Percentiles rank a stretch among this genome's conserved stretches.
phyloP scores from a whole-genome alignment of 768 basidiomycete species.

The Boletus reticulatus region DNA sequence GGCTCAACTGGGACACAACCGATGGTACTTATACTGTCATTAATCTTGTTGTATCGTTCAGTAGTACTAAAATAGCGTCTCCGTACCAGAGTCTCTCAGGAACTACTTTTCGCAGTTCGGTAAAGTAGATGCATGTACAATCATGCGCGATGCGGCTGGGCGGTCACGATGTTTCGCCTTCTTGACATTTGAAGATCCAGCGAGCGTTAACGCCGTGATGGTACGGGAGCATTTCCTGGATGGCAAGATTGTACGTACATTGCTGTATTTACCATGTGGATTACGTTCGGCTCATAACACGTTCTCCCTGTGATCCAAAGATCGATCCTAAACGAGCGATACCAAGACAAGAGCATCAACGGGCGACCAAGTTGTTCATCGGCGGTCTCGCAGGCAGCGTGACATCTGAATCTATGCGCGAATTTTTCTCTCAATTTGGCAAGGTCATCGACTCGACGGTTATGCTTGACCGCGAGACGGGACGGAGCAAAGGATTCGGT shows the following conservation, averaged over 20 bases:
- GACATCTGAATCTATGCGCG: slow-evolving; percentile 90
- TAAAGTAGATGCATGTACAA: slow-evolving; percentile 95
- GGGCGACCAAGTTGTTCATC: slow-evolving; percentile 93
- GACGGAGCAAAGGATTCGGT: slow-evolving; percentile 94
- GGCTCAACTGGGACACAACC: slow-evolving; percentile 99
- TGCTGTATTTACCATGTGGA: slow-evolving; percentile 22
- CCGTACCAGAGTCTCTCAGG: slow-evolving; percentile 61
- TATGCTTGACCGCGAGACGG: slow-evolving; percentile 96
- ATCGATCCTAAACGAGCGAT: slow-evolving; percentile 99
- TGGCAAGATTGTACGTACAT: slow-evolving; percentile 85
- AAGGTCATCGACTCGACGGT: slow-evolving; percentile 97
- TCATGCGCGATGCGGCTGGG: slow-evolving; percentile 96
- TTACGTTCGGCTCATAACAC: slow-evolving; percentile 18
- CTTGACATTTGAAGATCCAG: slow-evolving; percentile 90
- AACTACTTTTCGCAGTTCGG: slow-evolving; percentile 96
- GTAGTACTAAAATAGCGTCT: slow-evolving; percentile 42
- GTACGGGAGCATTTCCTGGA: slow-evolving; percentile 92
- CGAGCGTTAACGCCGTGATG: slow-evolving; percentile 95
- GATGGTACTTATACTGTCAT: slow-evolving; percentile 73
- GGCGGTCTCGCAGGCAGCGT: slow-evolving; percentile 91
- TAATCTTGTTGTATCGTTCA: slow-evolving; percentile 34
- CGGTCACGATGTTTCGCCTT: slow-evolving; percentile 98
- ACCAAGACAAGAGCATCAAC: slow-evolving; percentile 91
- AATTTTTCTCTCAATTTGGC: slow-evolving; percentile 92
- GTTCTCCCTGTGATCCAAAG: slow-evolving; percentile 41